A percentile compares a stretch with the other conserved stretches of the same genome.
These are phyloP conservation scores for Puccinia hordei DNA, from an alignment of 1,284 basidiomycete species.

Conservation along the genomic window DNA sequence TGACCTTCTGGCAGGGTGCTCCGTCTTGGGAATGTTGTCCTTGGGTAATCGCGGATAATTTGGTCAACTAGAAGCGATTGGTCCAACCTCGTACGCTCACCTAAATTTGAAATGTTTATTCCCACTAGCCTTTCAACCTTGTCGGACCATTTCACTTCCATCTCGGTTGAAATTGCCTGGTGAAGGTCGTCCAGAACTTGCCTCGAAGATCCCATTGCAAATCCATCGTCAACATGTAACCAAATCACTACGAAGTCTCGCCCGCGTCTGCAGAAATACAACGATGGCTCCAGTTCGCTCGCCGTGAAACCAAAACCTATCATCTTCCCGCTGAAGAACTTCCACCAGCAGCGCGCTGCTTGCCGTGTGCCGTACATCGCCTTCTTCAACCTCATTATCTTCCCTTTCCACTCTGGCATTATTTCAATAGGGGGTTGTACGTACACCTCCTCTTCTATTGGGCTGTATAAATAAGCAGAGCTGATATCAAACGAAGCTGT, in stretches of 20 bases:
- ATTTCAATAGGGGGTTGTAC: no score
- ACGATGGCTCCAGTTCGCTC: neutral
- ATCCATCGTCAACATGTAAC: conserved; percentile 17
- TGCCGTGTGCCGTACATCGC: no score
- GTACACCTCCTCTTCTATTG: no score
- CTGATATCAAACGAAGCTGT: neutral
- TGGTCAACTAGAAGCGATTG: neutral
- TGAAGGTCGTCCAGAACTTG: neutral
- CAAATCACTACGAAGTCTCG: neutral
- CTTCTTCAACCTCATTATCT: no score
- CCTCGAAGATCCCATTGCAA: neutral
- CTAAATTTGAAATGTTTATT: neutral
- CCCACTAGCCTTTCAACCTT: neutral
- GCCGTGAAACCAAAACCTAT: neutral
- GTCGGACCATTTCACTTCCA: neutral
- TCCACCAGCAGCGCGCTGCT: no score
- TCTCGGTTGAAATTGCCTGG: neutral
- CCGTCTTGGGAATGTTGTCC: neutral
- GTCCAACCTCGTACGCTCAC: no score
- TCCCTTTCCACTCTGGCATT: no score
- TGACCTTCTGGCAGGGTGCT: neutral
- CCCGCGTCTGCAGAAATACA: neutral
- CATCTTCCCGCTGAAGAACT: neutral
- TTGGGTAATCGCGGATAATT: neutral
- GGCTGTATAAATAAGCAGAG: neutral